Evolutionary conservation across 176 grass and related monocot species (phyloP).

Genomic region (Otatea glauca): DNA sequence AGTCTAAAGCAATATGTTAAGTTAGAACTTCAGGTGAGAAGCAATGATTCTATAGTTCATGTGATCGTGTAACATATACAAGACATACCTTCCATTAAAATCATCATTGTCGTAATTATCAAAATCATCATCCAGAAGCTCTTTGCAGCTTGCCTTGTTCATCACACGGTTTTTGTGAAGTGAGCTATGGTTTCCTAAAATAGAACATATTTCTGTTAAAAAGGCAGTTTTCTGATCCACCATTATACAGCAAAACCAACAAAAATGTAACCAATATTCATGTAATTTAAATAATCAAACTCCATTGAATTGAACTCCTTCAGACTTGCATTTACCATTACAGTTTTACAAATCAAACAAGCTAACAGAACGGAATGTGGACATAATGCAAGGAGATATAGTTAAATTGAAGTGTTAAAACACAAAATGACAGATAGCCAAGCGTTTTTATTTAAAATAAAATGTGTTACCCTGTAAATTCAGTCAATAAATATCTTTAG

Average conservation of each 20-base stretch:
- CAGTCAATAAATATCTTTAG: neutral
- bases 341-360: slow-evolving; percentile 20
- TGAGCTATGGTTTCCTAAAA: slow-evolving; percentile 48
- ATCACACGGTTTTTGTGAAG: slow-evolving; percentile 29
- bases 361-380: neutral
- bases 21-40: slow-evolving; percentile 5
- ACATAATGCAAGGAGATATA: slow-evolving; percentile 18
- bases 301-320: slow-evolving; percentile 7
- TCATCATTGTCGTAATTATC: slow-evolving; percentile 37
- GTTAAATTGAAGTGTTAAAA: neutral
- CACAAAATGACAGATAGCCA: neutral
- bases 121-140: slow-evolving; percentile 47
- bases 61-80: slow-evolving; percentile 1
- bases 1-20: neutral
- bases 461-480: neutral
- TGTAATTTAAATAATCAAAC: slow-evolving; percentile 12
- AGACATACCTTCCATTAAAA: slow-evolving; percentile 46
- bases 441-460: neutral
- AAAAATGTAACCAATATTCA: slow-evolving; percentile 19
- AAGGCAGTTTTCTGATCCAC: neutral
- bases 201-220: slow-evolving; percentile 29
- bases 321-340: neutral
- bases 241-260: slow-evolving; percentile 29
- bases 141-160: slow-evolving; percentile 49
- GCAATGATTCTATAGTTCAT: neutral